Evolutionary conservation across 345 rosid species (phyloP).

Genomic region (Chamaenerion angustifolium): DNA sequence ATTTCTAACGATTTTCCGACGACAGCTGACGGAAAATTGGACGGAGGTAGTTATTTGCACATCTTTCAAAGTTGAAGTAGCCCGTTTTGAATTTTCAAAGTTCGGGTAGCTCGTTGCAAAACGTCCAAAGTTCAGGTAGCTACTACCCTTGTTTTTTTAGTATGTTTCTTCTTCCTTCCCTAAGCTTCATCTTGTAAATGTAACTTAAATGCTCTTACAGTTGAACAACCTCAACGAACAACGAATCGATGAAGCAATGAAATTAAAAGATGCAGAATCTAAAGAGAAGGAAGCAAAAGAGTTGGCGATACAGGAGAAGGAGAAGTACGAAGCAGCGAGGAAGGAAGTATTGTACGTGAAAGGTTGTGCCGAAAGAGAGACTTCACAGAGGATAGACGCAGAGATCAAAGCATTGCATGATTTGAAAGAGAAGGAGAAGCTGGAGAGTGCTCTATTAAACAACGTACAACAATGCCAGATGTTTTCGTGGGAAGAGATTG

Average conservation of each 20-base stretch:
- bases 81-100: too few species aligned
- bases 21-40: too few species aligned
- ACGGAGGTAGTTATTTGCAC: too few species aligned
- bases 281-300: conserved; percentile 47
- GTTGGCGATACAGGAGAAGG: conserved; percentile 44
- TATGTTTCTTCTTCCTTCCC: not conserved
- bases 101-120: too few species aligned
- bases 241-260: conserved; percentile 37
- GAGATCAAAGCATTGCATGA: conserved; percentile 42
- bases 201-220: conserved; percentile 12
- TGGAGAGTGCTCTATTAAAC: conserved; percentile 46
- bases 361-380: conserved; percentile 37
- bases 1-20: too few species aligned
- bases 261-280: conserved; percentile 33
- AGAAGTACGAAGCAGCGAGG: conserved; percentile 39
- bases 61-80: too few species aligned
- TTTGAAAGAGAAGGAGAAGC: conserved; percentile 56
- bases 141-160: not conserved
- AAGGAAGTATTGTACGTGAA: conserved; percentile 36
- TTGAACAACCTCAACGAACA: conserved; percentile 30
- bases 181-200: not conserved
- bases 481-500: conserved; percentile 77
- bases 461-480: conserved; percentile 32
- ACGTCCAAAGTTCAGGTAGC: too few species aligned
- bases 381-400: conserved; percentile 35